These are phyloP conservation scores for Tetrahymena borealis DNA, from an alignment of 73 alveolate genomes.

Conservation along the genomic window DNA sequence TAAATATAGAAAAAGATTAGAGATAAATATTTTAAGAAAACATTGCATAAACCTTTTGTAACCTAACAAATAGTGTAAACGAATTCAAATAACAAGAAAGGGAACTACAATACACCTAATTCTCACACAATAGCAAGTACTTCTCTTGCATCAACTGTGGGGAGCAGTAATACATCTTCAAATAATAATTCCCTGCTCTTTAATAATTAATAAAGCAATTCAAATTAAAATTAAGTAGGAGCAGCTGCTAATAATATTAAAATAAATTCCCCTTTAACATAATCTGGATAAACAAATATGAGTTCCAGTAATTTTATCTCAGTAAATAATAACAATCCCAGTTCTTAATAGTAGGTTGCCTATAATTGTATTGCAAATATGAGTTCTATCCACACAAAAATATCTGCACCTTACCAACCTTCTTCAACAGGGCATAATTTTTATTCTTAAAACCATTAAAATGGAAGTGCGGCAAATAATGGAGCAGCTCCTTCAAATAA, in stretches of 20 bases:
- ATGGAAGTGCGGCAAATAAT: background rate
- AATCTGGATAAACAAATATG: background rate
- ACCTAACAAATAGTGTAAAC: background rate
- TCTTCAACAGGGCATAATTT: background rate
- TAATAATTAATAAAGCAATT: background rate
- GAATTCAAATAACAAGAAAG: background rate
- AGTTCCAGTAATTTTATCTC: background rate
- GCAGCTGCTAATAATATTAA: background rate
- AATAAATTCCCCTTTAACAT: background rate
- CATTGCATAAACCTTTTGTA: background rate
- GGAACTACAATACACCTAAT: background rate
- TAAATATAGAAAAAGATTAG: background rate
- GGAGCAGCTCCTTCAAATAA: background rate
- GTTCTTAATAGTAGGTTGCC: background rate
- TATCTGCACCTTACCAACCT: background rate
- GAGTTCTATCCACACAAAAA: background rate
- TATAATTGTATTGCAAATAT: background rate
- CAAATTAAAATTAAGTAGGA: background rate
- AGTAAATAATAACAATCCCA: background rate
- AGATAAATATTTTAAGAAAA: background rate
- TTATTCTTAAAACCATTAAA: background rate
- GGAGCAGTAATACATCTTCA: background rate
- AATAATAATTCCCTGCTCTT: background rate
- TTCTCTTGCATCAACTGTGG: background rate
- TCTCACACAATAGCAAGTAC: background rate